A percentile compares a stretch with the other conserved stretches of the same genome.
Evolutionary conservation across 75 land plant species (phyloP).

Genomic region (Azolla pinnata): DNA sequence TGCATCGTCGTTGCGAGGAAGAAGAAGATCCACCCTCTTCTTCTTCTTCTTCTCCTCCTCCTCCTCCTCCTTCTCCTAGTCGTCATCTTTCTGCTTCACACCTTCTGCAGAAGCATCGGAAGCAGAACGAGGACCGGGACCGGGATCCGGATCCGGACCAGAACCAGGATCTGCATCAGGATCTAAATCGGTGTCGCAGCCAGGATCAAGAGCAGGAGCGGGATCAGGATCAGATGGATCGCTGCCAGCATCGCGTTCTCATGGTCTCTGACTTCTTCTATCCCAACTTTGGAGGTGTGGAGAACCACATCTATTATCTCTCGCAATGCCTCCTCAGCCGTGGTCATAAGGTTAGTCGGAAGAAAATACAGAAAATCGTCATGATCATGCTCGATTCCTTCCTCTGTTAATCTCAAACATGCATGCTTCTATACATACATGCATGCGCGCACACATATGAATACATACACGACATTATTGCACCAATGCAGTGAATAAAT

Average conservation of each 20-base stretch:
- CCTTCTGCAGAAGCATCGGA: too few relatives aligned
- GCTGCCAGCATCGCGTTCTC: slow-evolving; percentile 50
- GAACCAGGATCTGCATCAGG: not conserved
- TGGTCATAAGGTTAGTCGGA: slow-evolving; percentile 99
- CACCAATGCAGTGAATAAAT: not conserved
- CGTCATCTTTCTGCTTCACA: too few relatives aligned
- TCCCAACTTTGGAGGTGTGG: slow-evolving; percentile 97
- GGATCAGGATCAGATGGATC: not conserved
- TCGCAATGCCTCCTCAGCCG: slow-evolving; percentile 86
- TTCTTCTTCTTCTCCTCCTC: too few relatives aligned
- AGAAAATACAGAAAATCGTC: too few relatives aligned
- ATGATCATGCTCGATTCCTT: too few relatives aligned
- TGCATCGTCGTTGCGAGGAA: too few relatives aligned
- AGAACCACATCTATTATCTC: slow-evolving; percentile 90
- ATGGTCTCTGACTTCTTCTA: slow-evolving; percentile 99
- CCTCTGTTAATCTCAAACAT: too few relatives aligned
- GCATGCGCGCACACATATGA: not conserved
- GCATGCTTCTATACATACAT: not conserved
- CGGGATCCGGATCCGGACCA: too few relatives aligned
- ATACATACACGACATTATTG: not conserved
- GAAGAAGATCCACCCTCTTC: too few relatives aligned
- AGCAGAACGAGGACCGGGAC: too few relatives aligned
- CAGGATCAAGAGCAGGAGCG: not conserved
- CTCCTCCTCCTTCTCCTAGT: too few relatives aligned
- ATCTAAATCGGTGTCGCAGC: not conserved